These are phyloP conservation scores for Hypocreales sp. DNA, from an alignment of 2,329 filamentous ascomycete species.

Conservation along the genomic window DNA sequence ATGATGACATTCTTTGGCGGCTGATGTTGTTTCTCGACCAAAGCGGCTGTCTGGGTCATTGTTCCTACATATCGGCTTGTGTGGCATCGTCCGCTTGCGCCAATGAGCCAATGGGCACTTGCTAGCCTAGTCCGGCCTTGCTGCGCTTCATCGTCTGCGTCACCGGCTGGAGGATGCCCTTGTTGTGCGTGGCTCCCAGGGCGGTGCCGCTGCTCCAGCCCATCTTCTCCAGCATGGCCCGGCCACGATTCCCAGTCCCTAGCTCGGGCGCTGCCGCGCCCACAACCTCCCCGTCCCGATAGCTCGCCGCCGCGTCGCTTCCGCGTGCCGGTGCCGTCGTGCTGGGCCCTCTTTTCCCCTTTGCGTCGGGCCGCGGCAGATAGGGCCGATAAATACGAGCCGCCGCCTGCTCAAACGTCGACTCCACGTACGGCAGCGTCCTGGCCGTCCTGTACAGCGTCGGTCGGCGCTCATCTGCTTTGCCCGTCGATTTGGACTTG, in stretches of 20 bases:
- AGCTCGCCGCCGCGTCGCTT: constrained; percentile 22
- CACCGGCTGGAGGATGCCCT: constrained; percentile 78
- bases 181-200: constrained; percentile 67
- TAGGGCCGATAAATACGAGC: constrained; percentile 35
- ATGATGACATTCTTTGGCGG: constrained; percentile 27
- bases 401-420: constrained; percentile 33
- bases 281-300: constrained; percentile 77
- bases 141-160: constrained; percentile 74
- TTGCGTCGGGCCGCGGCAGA: constrained; percentile 35
- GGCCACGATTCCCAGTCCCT: constrained; percentile 66
- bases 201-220: constrained; percentile 83
- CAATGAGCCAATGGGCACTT: no score
- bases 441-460: constrained; percentile 58
- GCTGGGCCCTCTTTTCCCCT: constrained; percentile 15
- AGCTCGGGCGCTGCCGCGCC: constrained; percentile 76
- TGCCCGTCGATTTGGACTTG: constrained; percentile 71
- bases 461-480: constrained; percentile 57
- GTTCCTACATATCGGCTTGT: no score
- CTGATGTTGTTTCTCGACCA: background rate
- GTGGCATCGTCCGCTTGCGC: no score
- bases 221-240: constrained; percentile 90
- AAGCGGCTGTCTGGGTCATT: no score
- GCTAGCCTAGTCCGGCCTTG: constrained; percentile 68
- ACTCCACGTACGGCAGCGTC: constrained; percentile 46
- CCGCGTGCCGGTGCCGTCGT: constrained; percentile 10